phyloP scores from a whole-genome alignment of 2,329 filamentous ascomycete species.

The Exophiala phaeomuriformis region DNA sequence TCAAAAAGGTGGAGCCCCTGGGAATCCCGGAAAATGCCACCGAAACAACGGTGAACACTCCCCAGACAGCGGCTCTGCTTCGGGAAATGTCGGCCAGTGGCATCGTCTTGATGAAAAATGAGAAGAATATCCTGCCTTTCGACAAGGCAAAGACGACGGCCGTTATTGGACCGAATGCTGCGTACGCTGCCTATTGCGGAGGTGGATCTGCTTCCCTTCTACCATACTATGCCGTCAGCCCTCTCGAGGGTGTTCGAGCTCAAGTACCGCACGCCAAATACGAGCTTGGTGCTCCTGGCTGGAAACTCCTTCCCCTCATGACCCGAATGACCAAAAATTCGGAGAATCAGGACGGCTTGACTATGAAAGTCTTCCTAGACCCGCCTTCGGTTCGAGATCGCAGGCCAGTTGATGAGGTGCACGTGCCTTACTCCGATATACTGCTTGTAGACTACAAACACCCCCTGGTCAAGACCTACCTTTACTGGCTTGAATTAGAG shows the following conservation, averaged over 20 bases:
- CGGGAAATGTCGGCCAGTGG: conserved; percentile 60
- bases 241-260: conserved; percentile 38
- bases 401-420: conserved; percentile 46
- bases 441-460: conserved; percentile 51
- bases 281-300: conserved; percentile 56
- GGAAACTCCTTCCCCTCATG: conserved; percentile 56
- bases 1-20: conserved; percentile 50
- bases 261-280: conserved; percentile 40
- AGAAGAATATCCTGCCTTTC: conserved; percentile 55
- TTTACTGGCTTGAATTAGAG: conserved; percentile 57
- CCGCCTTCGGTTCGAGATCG: conserved; percentile 45
- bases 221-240: conserved; percentile 41
- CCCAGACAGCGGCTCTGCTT: conserved; percentile 57
- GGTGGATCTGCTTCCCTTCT: conserved; percentile 56
- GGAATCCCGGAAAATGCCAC: conserved; percentile 50
- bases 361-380: conserved; percentile 57
- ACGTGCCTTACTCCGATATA: conserved; percentile 39
- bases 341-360: conserved; percentile 52
- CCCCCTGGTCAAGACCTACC: conserved; percentile 41
- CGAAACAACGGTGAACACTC: conserved; percentile 51
- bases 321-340: conserved; percentile 47
- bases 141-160: conserved; percentile 41
- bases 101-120: conserved; percentile 68
- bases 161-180: conserved; percentile 51
- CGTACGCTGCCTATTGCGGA: conserved; percentile 46